These are phyloP conservation scores for Funneliformis mosseae DNA, from an alignment of 192 early-diverging fungal species.

Conservation along the genomic window DNA sequence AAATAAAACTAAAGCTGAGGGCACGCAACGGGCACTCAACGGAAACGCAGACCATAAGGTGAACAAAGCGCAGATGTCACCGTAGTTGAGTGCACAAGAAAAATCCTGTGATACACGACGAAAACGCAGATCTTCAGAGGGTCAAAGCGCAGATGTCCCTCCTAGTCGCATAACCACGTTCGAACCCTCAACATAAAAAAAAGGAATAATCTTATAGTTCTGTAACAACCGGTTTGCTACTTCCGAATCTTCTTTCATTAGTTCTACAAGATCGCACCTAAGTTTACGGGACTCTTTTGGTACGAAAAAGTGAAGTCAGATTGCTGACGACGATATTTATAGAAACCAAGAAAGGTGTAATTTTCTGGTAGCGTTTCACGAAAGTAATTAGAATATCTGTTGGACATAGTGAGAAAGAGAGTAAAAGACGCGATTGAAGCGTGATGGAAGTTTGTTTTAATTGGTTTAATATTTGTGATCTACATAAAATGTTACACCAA, in stretches of 20 bases:
- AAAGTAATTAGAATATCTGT: background rate
- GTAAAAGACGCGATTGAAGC: too few species aligned
- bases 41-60: slow-evolving; percentile 22
- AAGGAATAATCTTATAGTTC: background rate
- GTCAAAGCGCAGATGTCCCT: background rate
- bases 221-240: background rate
- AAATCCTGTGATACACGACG: slow-evolving; percentile 14
- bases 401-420: slow-evolving; percentile 4
- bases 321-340: slow-evolving; percentile 16
- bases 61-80: slow-evolving; percentile 1
- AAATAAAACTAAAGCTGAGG: slow-evolving; percentile 1
- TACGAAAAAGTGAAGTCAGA: slow-evolving; percentile 17
- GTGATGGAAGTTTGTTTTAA: background rate
- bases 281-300: slow-evolving; percentile 1
- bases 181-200: background rate
- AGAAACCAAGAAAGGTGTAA: slow-evolving; percentile 10
- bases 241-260: background rate
- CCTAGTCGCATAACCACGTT: slow-evolving; percentile 17
- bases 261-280: slow-evolving; percentile 15
- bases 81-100: slow-evolving; percentile 12
- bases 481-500: background rate
- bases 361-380: background rate
- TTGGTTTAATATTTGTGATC: background rate
- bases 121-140: slow-evolving; percentile 2
- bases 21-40: slow-evolving; percentile 1